Conservation (phyloP, 768 basidiomycete species). For the Mycena filopes region DNA sequence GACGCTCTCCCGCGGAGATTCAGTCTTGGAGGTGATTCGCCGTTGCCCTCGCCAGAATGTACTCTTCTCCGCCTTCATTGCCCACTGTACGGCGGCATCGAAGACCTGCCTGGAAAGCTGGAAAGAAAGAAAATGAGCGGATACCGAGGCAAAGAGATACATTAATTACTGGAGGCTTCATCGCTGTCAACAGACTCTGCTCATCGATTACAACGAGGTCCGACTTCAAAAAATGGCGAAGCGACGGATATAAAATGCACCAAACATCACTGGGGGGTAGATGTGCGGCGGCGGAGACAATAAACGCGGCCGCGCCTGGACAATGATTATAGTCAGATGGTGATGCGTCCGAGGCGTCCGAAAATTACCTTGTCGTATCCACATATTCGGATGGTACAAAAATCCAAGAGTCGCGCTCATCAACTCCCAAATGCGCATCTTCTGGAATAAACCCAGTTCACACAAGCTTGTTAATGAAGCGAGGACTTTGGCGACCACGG, state of each 20-base stretch:
- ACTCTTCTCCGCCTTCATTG: slow-evolving; percentile 83
- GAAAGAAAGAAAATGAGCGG: slow-evolving; percentile 3
- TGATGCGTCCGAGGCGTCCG: not conserved
- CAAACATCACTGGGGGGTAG: slow-evolving; percentile 91
- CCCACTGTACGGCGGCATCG: slow-evolving; percentile 89
- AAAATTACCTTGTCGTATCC: slow-evolving; percentile 90
- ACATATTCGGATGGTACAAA: slow-evolving; percentile 93
- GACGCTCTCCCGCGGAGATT: slow-evolving; percentile 80
- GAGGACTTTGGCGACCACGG: slow-evolving; percentile 92
- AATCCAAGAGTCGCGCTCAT: slow-evolving; percentile 91
- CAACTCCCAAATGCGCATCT: slow-evolving; percentile 97
- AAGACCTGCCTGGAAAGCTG: slow-evolving; percentile 78
- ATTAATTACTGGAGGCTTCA: slow-evolving; percentile 80
- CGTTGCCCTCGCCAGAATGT: slow-evolving; percentile 79
- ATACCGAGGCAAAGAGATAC: not conserved
- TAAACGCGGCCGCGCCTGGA: slow-evolving; percentile 86
- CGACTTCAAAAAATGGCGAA: slow-evolving; percentile 86
- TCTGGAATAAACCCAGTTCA: slow-evolving; percentile 90
- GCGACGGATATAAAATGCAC: slow-evolving; percentile 95
- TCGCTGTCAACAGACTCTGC: slow-evolving; percentile 73
- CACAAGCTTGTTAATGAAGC: slow-evolving; percentile 87
- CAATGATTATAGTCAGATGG: slow-evolving; percentile 14
- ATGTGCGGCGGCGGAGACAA: slow-evolving; percentile 85
- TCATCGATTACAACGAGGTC: slow-evolving; percentile 84
- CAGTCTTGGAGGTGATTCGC: slow-evolving; percentile 58